phyloP scores from a whole-genome alignment of 2,329 filamentous ascomycete species.

The Pseudocercospora vitis region DNA sequence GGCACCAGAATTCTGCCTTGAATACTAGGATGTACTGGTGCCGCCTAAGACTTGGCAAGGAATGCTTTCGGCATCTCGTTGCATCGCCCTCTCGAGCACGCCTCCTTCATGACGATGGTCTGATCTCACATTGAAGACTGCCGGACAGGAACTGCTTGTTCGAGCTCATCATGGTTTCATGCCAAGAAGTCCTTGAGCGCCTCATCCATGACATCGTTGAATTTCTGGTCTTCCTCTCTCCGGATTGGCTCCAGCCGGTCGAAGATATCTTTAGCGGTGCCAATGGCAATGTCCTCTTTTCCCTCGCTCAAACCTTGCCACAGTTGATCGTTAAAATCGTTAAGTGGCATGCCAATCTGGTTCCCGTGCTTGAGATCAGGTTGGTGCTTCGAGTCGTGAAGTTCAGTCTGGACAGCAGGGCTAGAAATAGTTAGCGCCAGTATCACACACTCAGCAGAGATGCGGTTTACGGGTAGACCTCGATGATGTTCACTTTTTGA shows the following conservation, averaged over 20 bases:
- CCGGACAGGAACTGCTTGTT: no score
- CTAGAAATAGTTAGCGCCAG: not conserved
- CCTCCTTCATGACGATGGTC: no score
- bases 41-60: no score
- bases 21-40: no score
- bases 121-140: no score
- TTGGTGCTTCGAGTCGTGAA: constrained; percentile 18
- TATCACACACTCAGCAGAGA: not conserved
- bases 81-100: no score
- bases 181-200: constrained; percentile 18
- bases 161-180: no score
- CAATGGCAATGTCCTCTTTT: constrained; percentile 12
- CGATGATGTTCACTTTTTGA: constrained; percentile 10
- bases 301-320: constrained; percentile 9
- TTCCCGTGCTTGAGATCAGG: constrained; percentile 18
- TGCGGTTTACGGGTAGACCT: constrained; percentile 11
- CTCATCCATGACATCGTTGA: constrained; percentile 16
- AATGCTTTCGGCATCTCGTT: no score
- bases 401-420: constrained; percentile 17
- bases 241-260: constrained; percentile 11
- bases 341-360: constrained; percentile 18
- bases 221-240: constrained; percentile 12
- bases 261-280: constrained; percentile 16
- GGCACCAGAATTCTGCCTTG: not conserved
- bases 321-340: constrained; percentile 14